phyloP scores from a whole-genome alignment of 495 filamentous ascomycete genomes.

The Hapsidospora chrysogenum region DNA sequence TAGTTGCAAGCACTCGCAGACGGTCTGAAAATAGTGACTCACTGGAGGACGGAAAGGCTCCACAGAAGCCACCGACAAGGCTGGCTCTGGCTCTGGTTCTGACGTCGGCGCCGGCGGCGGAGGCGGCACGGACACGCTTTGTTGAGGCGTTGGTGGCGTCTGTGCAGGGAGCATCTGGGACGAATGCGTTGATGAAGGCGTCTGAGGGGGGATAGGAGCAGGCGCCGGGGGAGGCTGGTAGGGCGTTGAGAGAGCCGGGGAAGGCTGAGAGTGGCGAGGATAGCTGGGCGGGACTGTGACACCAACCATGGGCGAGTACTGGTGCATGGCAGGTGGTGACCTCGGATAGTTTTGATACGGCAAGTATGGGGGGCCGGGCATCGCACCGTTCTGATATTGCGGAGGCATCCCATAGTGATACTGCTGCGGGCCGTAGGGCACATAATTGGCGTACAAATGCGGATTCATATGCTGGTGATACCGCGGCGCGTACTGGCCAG shows the following conservation, averaged over 20 bases:
- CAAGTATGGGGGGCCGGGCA: constrained; percentile 17
- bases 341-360: constrained; percentile 18
- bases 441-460: constrained; percentile 21
- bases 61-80: constrained; percentile 2
- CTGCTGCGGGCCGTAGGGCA: constrained; percentile 14
- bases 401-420: constrained; percentile 22
- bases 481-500: constrained; percentile 7
- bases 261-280: constrained; percentile 22
- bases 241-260: constrained; percentile 19
- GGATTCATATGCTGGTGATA: constrained; percentile 19
- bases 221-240: constrained; percentile 20
- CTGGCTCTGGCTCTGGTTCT: background rate
- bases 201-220: constrained; percentile 13
- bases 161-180: constrained; percentile 10
- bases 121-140: background rate
- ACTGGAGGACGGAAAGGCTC: constrained; percentile 47
- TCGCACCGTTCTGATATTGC: constrained; percentile 22
- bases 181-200: constrained; percentile 25
- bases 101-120: background rate
- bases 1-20: too few relatives aligned
- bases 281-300: constrained; percentile 19
- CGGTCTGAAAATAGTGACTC: constrained; percentile 19
- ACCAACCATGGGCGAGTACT: constrained; percentile 23
- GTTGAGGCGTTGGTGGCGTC: constrained; percentile 1
- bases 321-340: constrained; percentile 23